phyloP scores from a whole-genome alignment of 768 basidiomycete species.

The Leccinum ochraceum region DNA sequence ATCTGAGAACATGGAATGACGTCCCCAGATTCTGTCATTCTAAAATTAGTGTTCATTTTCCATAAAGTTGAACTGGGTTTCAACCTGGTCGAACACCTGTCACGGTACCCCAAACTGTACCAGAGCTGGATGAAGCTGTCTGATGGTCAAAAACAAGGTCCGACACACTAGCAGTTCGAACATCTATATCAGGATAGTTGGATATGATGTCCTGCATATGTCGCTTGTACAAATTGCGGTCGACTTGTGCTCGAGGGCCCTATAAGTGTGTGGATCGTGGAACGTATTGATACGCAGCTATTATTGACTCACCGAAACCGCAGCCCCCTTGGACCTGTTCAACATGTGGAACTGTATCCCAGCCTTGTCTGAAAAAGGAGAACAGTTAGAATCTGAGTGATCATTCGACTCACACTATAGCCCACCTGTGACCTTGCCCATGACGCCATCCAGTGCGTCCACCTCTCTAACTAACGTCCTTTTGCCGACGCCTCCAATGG shows the following conservation, averaged over 20 bases:
- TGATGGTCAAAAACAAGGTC: constrained; percentile 68
- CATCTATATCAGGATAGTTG: constrained; percentile 66
- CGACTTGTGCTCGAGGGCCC: constrained; percentile 90
- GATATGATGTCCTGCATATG: constrained; percentile 74
- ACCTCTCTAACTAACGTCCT: constrained; percentile 90
- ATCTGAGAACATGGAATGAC: constrained; percentile 76
- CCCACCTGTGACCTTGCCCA: constrained; percentile 80
- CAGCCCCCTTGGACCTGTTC: constrained; percentile 83
- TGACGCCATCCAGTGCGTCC: constrained; percentile 86
- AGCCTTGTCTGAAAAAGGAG: constrained; percentile 61
- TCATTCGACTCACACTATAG: constrained; percentile 1
- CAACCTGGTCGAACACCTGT: constrained; percentile 69
- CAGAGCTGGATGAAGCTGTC: constrained; percentile 25
- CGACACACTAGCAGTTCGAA: constrained; percentile 74
- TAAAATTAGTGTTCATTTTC: not conserved
- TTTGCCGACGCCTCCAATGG: constrained; percentile 90
- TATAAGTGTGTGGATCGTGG: constrained; percentile 30
- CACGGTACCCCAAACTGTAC: constrained; percentile 50
- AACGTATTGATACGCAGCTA: not conserved
- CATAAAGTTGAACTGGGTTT: constrained; percentile 3
- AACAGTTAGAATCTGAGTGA: not conserved
- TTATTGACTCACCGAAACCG: constrained; percentile 70
- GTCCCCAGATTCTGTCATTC: constrained; percentile 64
- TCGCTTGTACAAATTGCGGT: constrained; percentile 78
- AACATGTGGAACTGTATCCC: constrained; percentile 88